These are phyloP conservation scores for Rhododendron ferrugineum DNA, from an alignment of 148 eudicot species.

Conservation along the genomic window DNA sequence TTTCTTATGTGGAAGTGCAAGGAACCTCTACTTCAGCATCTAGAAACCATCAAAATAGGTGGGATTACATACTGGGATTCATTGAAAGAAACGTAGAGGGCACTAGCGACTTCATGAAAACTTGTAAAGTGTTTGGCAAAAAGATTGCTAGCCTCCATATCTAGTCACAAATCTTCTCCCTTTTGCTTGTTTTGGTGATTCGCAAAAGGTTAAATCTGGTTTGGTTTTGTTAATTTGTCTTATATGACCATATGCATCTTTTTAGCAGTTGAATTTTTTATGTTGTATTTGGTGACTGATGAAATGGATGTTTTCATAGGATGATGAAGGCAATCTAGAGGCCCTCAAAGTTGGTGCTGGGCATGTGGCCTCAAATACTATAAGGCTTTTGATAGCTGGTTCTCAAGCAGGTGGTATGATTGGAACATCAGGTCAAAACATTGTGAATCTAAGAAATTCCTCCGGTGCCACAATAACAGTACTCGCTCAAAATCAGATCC, in stretches of 20 bases:
- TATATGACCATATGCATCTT: neutral
- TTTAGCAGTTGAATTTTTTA: neutral
- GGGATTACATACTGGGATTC: neutral
- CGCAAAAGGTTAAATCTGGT: neutral
- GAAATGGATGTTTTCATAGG: constrained; percentile 27
- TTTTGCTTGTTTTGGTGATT: constrained; percentile 3
- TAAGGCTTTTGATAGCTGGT: constrained; percentile 84
- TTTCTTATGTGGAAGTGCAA: neutral
- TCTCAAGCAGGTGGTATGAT: constrained; percentile 93
- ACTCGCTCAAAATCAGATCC: constrained; percentile 77
- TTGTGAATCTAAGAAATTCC: constrained; percentile 67
- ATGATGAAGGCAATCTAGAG: constrained; percentile 50
- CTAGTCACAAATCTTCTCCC: neutral
- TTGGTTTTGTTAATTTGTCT: neutral
- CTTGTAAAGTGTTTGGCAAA: neutral
- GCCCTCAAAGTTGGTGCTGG: constrained; percentile 42
- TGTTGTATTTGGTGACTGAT: neutral
- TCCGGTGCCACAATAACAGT: constrained; percentile 84
- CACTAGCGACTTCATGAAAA: neutral
- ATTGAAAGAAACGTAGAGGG: neutral
- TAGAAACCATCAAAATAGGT: neutral
- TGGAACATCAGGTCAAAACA: constrained; percentile 88
- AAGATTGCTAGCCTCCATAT: neutral
- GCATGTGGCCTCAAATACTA: constrained; percentile 60
- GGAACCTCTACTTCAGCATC: neutral